Evolutionary conservation across 2,329 filamentous ascomycete species (phyloP), one percentile per base, ranked within the genome.

Genomic region (Byssoonygena ceratinophila): DNA sequence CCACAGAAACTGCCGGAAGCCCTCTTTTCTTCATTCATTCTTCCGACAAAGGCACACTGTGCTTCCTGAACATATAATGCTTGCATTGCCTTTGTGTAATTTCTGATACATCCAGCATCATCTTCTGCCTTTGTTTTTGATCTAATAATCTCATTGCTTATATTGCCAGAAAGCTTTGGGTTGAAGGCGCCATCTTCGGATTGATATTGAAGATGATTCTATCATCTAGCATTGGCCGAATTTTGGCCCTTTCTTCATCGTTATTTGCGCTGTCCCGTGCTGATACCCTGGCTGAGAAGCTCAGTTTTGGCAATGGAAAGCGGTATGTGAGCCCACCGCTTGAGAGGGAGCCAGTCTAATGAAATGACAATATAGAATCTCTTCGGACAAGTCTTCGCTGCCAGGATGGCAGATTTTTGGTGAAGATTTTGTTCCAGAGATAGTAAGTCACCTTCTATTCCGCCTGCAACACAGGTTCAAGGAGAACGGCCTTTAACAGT

Each of bases 221-320:
- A 56, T 55, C 46, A 52, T 55, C 55, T 56, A 53, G 56, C 58
- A 70, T 61, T 46, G 70, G 77, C 65, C 70, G 66, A 57, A 61
- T 67, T 43, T 60, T 71, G 54, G 64, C 66, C 57, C 71, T 66
- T 53, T 62, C 71, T 18, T 62, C 68, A n/a, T 58, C 76, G 39
- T 65, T 72, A 18, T 60, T 79, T 51, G 76, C 77, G 54, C 67
- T 73, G 44, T 73, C 72, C 32, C 75, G 78, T 50, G 83, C 83
- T 32, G 80, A 85, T 62, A 81, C 79, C 60, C 73, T 87, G 51
- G 78, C 87, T 63, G 83, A 81, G 59, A 81, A 82, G 62, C 76
- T 88, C 46, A 90, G 85, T 66, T 94, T 94, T 66, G 88, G 88
- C 34, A 79, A 85, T 63, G 77, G 78, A 55, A 75, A 76, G 60